Conservation (phyloP, 345 rosid species). For the Acer negundo region DNA sequence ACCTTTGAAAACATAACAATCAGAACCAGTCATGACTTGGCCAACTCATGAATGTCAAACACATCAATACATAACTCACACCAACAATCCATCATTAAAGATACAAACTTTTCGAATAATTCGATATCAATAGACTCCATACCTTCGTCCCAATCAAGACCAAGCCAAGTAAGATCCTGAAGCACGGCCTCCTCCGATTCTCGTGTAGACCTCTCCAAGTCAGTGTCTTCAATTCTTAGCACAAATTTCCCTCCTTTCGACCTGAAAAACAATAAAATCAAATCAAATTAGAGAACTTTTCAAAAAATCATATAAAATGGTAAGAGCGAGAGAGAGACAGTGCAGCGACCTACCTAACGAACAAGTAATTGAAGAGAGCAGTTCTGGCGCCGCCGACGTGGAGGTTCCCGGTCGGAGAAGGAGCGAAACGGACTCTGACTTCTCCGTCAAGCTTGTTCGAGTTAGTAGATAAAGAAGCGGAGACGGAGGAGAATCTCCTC, state of each 20-base stretch:
- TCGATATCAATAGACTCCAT: neutral
- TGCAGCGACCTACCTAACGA: conserved; percentile 58
- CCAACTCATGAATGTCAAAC: neutral
- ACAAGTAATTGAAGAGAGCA: conserved; percentile 92
- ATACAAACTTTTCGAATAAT: neutral
- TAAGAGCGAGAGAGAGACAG: too few relatives aligned
- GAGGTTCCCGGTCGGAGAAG: conserved; percentile 95
- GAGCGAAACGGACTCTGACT: conserved; percentile 85
- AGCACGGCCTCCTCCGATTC: conserved; percentile 95
- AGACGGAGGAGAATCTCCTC: conserved; percentile 38
- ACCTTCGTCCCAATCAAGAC: conserved; percentile 98
- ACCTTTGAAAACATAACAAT: conserved; percentile 39
- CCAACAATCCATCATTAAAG: neutral
- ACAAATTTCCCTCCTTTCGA: conserved; percentile 91
- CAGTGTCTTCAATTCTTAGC: conserved; percentile 91
- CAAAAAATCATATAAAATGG: neutral
- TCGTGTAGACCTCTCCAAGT: conserved; percentile 86
- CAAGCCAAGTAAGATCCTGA: conserved; percentile 87
- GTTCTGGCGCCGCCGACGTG: conserved; percentile 99
- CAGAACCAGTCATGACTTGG: neutral
- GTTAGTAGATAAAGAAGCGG: conserved; percentile 27
- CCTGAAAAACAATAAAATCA: conserved; percentile 35
- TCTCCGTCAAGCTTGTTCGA: conserved; percentile 10
- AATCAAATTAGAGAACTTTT: neutral
- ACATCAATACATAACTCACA: neutral